phyloP scores from a whole-genome alignment of 2,329 filamentous ascomycete genomes.

The Alternaria hordeiaustralica region DNA sequence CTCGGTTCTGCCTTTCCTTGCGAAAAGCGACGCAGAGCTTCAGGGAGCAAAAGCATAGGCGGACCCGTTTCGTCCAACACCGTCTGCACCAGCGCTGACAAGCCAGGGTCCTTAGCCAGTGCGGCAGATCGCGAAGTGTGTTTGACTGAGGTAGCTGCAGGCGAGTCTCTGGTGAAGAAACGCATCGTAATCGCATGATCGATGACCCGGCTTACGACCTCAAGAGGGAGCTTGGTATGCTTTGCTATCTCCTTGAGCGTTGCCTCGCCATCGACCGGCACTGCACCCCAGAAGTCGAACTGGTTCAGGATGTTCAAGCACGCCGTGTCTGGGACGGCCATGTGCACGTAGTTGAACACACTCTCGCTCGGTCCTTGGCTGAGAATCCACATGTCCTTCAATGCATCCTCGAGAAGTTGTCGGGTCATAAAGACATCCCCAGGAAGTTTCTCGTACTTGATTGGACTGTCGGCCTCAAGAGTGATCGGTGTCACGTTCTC shows the following conservation, averaged over 20 bases:
- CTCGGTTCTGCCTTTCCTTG: constrained; percentile 32
- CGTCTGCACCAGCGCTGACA: constrained; percentile 34
- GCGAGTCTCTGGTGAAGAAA: constrained; percentile 40
- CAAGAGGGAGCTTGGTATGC: constrained; percentile 33
- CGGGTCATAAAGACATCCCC: constrained; percentile 54
- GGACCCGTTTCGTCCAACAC: constrained; percentile 34
- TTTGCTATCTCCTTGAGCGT: constrained; percentile 44
- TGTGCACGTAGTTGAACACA: constrained; percentile 51
- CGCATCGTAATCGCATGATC: constrained; percentile 45
- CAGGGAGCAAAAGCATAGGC: constrained; percentile 37
- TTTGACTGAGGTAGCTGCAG: constrained; percentile 18
- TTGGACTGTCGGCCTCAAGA: constrained; percentile 54
- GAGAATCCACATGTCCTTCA: constrained; percentile 57
- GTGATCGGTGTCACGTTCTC: constrained; percentile 54
- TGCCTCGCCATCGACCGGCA: constrained; percentile 57
- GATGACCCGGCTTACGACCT: constrained; percentile 39
- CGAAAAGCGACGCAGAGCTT: constrained; percentile 36
- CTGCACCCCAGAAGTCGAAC: constrained; percentile 61
- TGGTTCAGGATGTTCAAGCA: constrained; percentile 58
- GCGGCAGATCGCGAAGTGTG: constrained; percentile 42
- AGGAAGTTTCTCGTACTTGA: constrained; percentile 51
- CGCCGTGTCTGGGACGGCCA: constrained; percentile 53
- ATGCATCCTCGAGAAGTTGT: constrained; percentile 54
- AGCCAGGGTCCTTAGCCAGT: constrained; percentile 31
- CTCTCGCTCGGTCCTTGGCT: constrained; percentile 59